Base-by-base conservation (phyloP, 306 rosid species). In the Crataegus laevigata region DNA sequence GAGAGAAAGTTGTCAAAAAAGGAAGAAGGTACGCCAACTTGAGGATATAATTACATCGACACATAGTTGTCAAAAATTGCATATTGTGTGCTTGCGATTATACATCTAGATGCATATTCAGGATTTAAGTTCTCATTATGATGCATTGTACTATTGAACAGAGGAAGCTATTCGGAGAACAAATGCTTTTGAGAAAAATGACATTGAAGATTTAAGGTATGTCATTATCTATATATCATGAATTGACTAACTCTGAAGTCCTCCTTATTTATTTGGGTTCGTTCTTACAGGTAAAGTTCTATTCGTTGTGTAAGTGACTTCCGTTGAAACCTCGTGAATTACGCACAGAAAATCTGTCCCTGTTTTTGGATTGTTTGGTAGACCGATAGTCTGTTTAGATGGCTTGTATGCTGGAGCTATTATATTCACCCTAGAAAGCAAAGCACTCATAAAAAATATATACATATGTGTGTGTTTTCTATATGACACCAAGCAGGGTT, bases 121-220 rank as follows among this genome's bases (percentile, higher is more conserved):
- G 54, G 5, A 77, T 55, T 67, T 82, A 75, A 52, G 54, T 77
- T 72, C 50, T 74, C 65, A 78, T 78, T 76, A 42, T 79, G 72
- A 29, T 85, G 72, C 68, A 65, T 82, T 77, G 83, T 83, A 75
- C 78, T 74, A 58, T 73, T 47, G 30, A 73, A 86, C 89, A 94
- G 96, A 91, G 77, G 96, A 94, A 82, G 96, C 90, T 80, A 80
- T 86, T 63, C 87, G 93, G 55, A 94, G 98, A 84, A 84, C 85
- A 64, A 80, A 80, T 25, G 98, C 96, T 60, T 70, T 80, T 67
- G 94, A 90, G 88, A 51, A 15, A 75, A 19, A 90, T 85, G 97
- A 76, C 38, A 51, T 83, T 21, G 78, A 40, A 11, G 19, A 61
- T 80, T 80, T 91, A 78, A 91, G 98, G 97, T 93, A 67, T 32